Evolutionary conservation across 176 grass and related monocot species (phyloP).

Genomic region (Zea luxurians): DNA sequence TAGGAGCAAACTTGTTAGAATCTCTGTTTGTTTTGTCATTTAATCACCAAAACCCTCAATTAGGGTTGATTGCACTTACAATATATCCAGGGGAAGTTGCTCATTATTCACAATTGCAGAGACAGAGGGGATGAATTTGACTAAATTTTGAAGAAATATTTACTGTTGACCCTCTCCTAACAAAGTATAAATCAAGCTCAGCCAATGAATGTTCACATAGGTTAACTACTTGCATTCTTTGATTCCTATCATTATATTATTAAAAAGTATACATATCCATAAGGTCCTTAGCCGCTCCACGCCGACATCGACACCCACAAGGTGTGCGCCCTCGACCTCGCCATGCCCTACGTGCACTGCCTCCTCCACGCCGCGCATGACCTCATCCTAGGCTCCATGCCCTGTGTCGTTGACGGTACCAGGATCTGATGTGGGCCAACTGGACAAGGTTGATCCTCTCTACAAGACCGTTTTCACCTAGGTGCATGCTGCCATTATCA

Average conservation of each 20-base stretch:
- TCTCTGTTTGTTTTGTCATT: too few species aligned
- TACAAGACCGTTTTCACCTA: slow-evolving; percentile 61
- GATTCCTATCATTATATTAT: too few species aligned
- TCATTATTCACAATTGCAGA: background rate
- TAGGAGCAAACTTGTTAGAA: too few species aligned
- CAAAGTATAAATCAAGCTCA: background rate
- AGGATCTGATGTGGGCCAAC: slow-evolving; percentile 73
- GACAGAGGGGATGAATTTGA: background rate
- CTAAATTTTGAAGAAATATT: background rate
- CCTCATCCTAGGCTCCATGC: slow-evolving; percentile 64
- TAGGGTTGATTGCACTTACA: too few species aligned
- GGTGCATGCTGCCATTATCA: slow-evolving; percentile 44
- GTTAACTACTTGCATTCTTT: background rate
- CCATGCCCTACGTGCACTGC: slow-evolving; percentile 65
- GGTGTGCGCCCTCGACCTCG: slow-evolving; percentile 51
- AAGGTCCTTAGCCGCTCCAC: too few species aligned
- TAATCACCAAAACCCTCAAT: too few species aligned
- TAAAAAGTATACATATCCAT: too few species aligned
- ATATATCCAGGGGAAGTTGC: background rate
- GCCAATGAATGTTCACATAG: too few species aligned
- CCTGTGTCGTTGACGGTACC: slow-evolving; percentile 78
- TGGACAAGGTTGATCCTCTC: slow-evolving; percentile 35
- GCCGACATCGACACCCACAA: too few species aligned
- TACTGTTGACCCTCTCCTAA: background rate
- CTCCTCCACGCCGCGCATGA: slow-evolving; percentile 10